Evolutionary conservation across 2,329 filamentous ascomycete genomes (phyloP).

Genomic region (Aspergillus floridensis): DNA sequence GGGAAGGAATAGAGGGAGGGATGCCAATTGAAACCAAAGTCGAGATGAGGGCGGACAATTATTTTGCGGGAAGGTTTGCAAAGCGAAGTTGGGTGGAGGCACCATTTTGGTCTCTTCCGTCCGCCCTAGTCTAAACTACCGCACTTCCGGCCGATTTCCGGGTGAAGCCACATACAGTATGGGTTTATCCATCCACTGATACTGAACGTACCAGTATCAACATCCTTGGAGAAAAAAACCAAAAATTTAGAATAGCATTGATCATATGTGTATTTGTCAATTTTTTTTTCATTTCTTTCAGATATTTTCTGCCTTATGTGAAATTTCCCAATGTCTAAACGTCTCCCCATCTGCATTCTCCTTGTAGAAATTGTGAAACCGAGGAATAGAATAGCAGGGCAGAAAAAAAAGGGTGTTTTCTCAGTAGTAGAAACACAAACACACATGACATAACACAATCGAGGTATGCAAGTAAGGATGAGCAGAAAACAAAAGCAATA

Average conservation of each 20-base stretch:
- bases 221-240: too few relatives aligned
- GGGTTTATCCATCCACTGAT: too few relatives aligned
- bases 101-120: conserved; percentile 11
- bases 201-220: too few relatives aligned
- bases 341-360: background rate
- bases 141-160: conserved; percentile 5
- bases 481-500: conserved; percentile 10
- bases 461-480: conserved; percentile 5
- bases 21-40: conserved; percentile 1
- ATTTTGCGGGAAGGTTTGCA: conserved; percentile 16
- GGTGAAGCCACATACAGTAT: conserved; percentile 8
- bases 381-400: background rate
- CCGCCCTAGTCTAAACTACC: conserved; percentile 9
- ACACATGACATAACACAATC: background rate
- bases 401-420: background rate
- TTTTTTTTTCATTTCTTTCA: background rate
- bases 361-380: background rate
- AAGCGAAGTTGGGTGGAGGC: background rate
- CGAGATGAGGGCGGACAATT: background rate
- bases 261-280: background rate
- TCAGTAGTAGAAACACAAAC: conserved; percentile 13
- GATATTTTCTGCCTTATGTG: background rate
- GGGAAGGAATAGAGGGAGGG: background rate
- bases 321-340: background rate
- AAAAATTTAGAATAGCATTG: too few relatives aligned